Conservation (phyloP, 768 basidiomycete species). For the Auricularia heimuer region DNA sequence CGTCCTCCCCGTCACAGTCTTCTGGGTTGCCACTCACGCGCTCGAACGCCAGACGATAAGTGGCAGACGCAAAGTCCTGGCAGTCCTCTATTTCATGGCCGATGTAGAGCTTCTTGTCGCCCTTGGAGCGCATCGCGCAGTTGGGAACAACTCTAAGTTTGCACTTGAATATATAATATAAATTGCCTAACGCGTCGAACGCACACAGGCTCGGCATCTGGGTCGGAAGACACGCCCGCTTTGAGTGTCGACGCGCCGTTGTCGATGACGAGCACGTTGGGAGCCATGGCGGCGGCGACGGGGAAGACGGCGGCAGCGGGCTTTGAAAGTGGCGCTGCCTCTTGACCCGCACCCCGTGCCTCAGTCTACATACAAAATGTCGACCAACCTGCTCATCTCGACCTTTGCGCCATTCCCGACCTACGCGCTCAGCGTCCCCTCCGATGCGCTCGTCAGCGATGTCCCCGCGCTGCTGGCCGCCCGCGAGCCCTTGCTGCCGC, state of each 20-base stretch:
- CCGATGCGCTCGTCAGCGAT: slow-evolving; percentile 29
- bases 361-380: slow-evolving; percentile 24
- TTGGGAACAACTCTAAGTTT: slow-evolving; percentile 58
- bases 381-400: slow-evolving; percentile 44
- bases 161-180: too few species aligned
- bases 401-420: slow-evolving; percentile 54
- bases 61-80: slow-evolving; percentile 68
- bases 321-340: too few species aligned
- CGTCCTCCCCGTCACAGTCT: slow-evolving; percentile 7
- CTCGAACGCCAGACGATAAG: slow-evolving; percentile 80
- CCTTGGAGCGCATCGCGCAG: slow-evolving; percentile 75
- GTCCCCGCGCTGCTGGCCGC: slow-evolving; percentile 35
- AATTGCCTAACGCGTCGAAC: too few species aligned
- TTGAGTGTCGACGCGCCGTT: slow-evolving; percentile 85
- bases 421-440: slow-evolving; percentile 36
- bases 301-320: too few species aligned
- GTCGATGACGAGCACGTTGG: slow-evolving; percentile 57
- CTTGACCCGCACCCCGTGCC: background rate
- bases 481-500: slow-evolving; percentile 41
- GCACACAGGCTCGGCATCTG: slow-evolving; percentile 9
- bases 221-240: slow-evolving; percentile 40
- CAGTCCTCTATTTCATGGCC: slow-evolving; percentile 78
- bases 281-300: too few species aligned
- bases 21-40: slow-evolving; percentile 40
- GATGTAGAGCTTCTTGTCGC: slow-evolving; percentile 71